Evolutionary conservation across 345 rosid species (phyloP).

Genomic region (Arabidopsis thaliana): DNA sequence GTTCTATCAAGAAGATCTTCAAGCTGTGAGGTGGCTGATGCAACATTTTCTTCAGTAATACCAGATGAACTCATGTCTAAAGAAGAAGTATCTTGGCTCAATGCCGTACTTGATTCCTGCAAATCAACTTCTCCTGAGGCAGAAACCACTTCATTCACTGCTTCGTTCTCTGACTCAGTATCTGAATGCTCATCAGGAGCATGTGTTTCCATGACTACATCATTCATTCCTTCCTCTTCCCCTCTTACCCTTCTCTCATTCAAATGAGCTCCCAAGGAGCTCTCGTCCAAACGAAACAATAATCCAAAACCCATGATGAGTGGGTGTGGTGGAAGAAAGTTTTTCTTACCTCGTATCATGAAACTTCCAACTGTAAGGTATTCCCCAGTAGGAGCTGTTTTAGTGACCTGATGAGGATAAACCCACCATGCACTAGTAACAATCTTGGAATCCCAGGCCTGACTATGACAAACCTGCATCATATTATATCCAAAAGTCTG

Average conservation of each 20-base stretch:
- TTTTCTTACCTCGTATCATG: conserved; percentile 98
- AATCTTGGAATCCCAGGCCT: conserved; percentile 99
- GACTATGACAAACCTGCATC: conserved; percentile 93
- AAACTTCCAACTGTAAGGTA: conserved; percentile 98
- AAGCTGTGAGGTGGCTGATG: conserved; percentile 65
- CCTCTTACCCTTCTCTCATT: conserved; percentile 98
- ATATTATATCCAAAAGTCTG: conserved; percentile 16
- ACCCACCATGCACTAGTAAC: conserved; percentile 99
- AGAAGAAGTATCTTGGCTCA: conserved; percentile 36
- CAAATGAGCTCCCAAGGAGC: conserved; percentile 95
- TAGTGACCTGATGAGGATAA: conserved; percentile 94
- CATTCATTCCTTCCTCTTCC: conserved; percentile 82
- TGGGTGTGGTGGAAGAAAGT: conserved; percentile 97
- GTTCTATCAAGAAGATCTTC: conserved; percentile 96
- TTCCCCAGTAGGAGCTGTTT: conserved; percentile 99
- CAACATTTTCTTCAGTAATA: conserved; percentile 47
- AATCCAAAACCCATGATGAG: conserved; percentile 98
- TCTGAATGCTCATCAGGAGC: conserved; percentile 62
- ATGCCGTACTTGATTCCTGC: conserved; percentile 43
- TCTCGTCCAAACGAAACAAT: conserved; percentile 96
- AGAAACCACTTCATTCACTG: conserved; percentile 44
- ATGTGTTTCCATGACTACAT: conserved; percentile 57
- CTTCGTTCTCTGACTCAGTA: conserved; percentile 65
- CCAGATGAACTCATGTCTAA: conserved; percentile 43
- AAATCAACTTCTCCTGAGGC: conserved; percentile 40